Evolutionary conservation across 495 filamentous ascomycete species (phyloP).

Genomic region (Parathielavia hyrcaniae): DNA sequence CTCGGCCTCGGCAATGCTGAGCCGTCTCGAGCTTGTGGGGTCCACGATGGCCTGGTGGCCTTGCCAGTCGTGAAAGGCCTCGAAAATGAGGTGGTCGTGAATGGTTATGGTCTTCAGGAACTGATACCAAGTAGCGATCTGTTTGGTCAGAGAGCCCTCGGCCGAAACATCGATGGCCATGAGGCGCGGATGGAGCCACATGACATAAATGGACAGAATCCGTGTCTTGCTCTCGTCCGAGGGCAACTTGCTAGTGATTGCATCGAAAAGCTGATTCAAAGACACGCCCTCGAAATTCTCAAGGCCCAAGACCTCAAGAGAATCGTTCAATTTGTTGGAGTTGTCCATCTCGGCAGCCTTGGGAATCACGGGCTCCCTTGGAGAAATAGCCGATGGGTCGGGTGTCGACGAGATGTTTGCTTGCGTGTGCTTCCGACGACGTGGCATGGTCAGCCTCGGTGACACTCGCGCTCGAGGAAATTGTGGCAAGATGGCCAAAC

Average conservation of each 20-base stretch:
- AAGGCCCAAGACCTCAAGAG: slow-evolving; percentile 9
- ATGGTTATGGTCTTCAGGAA: slow-evolving; percentile 11
- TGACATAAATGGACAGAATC: slow-evolving; percentile 24
- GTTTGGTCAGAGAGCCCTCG: slow-evolving; percentile 10
- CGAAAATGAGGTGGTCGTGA: slow-evolving; percentile 16
- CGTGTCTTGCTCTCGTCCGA: slow-evolving; percentile 3
- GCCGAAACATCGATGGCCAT: slow-evolving; percentile 24
- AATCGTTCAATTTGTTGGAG: slow-evolving; percentile 8
- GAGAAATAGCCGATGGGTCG: background rate
- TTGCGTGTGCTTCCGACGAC: background rate
- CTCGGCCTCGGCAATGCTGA: slow-evolving; percentile 26
- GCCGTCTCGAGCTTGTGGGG: slow-evolving; percentile 23
- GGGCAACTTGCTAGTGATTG: slow-evolving; percentile 14
- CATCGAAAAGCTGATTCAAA: slow-evolving; percentile 21
- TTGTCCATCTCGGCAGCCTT: slow-evolving; percentile 10
- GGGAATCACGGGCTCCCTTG: slow-evolving; percentile 10
- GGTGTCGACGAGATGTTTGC: background rate
- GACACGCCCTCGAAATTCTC: slow-evolving; percentile 17
- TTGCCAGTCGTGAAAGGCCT: slow-evolving; percentile 30
- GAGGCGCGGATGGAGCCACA: slow-evolving; percentile 35
- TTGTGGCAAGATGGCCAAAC: background rate
- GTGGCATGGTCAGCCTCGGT: background rate
- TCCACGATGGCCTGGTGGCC: slow-evolving; percentile 13
- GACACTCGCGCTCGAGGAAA: background rate
- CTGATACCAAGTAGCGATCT: slow-evolving; percentile 18